A percentile compares a stretch with the other conserved stretches of the same genome.
These are phyloP conservation scores for Podila epicladia DNA, from an alignment of 192 early-diverging fungal species.

Conservation along the genomic window DNA sequence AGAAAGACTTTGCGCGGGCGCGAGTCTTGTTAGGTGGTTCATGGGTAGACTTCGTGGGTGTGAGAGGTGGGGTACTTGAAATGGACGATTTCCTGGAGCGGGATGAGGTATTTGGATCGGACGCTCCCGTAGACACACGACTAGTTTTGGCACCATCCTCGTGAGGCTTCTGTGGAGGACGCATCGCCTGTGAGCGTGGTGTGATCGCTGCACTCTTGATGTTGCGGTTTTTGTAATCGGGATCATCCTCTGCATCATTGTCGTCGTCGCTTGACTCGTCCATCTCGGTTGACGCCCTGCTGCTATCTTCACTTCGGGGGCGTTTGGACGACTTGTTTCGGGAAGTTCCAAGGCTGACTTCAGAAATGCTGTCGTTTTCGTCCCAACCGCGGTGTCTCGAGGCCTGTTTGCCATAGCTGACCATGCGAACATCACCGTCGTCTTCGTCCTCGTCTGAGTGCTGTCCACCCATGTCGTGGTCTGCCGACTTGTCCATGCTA, in stretches of 20 bases:
- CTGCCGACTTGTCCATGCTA: neutral
- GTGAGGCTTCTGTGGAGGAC: neutral
- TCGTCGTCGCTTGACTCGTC: neutral
- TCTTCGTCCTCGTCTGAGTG: neutral
- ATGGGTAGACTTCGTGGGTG: neutral
- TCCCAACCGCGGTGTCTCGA: neutral
- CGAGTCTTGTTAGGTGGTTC: neutral
- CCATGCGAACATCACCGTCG: neutral
- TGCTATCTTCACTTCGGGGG: neutral
- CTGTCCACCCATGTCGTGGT: neutral
- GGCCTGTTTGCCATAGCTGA: neutral
- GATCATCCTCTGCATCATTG: neutral
- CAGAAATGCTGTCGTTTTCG: neutral
- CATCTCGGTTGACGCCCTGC: neutral
- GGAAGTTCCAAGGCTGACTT: too few species aligned
- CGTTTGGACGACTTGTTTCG: neutral
- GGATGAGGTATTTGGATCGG: constrained; percentile 4
- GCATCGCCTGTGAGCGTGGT: neutral
- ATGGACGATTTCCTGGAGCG: neutral
- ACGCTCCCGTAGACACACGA: neutral
- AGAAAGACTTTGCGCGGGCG: constrained; percentile 8
- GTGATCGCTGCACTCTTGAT: neutral
- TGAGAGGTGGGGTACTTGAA: neutral
- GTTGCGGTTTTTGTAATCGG: neutral
- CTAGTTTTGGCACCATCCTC: neutral